Conservation (phyloP, 257 asterid species). For the Thymus mandschuricus region DNA sequence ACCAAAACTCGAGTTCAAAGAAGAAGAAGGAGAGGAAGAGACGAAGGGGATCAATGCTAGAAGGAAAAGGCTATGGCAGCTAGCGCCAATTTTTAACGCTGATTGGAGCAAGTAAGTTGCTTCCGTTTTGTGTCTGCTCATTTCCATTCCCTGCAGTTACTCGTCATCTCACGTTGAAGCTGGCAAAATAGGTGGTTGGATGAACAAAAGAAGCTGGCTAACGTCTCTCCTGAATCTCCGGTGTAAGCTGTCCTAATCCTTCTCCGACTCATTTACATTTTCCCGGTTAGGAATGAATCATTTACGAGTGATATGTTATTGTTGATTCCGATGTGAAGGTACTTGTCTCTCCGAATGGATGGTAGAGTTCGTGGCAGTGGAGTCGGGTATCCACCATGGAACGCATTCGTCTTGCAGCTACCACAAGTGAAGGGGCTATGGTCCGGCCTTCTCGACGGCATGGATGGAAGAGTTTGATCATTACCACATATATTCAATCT, state of each 20-base stretch:
- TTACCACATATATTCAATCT: background rate
- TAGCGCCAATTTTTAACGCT: conserved; percentile 59
- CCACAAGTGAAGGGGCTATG: conserved; percentile 90
- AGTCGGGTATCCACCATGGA: conserved; percentile 98
- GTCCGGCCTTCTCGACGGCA: conserved; percentile 95
- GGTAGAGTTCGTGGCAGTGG: conserved; percentile 98
- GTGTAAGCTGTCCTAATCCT: conserved; percentile 59
- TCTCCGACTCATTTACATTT: background rate
- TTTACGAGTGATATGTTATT: background rate
- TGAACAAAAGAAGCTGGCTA: conserved; percentile 87
- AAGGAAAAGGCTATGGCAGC: conserved; percentile 89
- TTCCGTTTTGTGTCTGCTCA: background rate
- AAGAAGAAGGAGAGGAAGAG: conserved; percentile 58
- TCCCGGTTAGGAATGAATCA: too few species aligned
- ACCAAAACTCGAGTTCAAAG: conserved; percentile 65
- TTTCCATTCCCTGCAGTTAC: background rate
- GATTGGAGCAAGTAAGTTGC: conserved; percentile 85
- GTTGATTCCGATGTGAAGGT: conserved; percentile 48
- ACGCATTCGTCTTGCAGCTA: conserved; percentile 78
- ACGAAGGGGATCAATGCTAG: conserved; percentile 51
- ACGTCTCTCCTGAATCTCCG: conserved; percentile 84
- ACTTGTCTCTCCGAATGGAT: conserved; percentile 90
- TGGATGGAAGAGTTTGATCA: conserved; percentile 88
- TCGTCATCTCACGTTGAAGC: background rate
- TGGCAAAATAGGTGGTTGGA: conserved; percentile 76